Conservation (phyloP, 306 rosid species). For the Lathyrus aphaca region DNA sequence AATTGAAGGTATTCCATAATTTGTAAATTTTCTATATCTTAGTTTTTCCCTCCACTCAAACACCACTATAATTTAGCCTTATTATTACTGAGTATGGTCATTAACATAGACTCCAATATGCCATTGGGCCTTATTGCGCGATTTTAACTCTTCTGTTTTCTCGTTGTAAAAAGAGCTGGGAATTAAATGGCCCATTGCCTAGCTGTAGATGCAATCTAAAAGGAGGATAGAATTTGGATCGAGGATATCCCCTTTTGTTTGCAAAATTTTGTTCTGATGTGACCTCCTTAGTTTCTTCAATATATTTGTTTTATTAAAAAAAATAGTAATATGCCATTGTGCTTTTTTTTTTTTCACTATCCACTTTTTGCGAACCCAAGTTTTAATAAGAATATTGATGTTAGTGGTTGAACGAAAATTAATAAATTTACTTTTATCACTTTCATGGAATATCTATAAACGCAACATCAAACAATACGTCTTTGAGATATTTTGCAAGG, state of each 20-base stretch:
- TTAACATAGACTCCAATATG: slow-evolving; percentile 6
- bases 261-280: too few relatives aligned
- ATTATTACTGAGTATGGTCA: slow-evolving; percentile 9
- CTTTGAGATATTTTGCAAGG: too few relatives aligned
- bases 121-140: neutral
- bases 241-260: too few relatives aligned
- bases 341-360: neutral
- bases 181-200: too few relatives aligned
- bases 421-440: slow-evolving; percentile 5
- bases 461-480: too few relatives aligned
- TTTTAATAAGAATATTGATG: slow-evolving; percentile 2
- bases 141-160: too few relatives aligned
- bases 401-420: slow-evolving; percentile 31
- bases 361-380: neutral
- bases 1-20: slow-evolving; percentile 64
- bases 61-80: neutral
- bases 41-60: slow-evolving; percentile 15
- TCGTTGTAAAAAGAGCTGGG: too few relatives aligned
- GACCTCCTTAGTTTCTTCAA: too few relatives aligned
- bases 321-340: slow-evolving; percentile 1
- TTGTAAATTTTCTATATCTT: neutral
- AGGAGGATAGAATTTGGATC: too few relatives aligned
- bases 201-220: too few relatives aligned
- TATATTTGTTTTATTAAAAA: too few relatives aligned
- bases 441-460: slow-evolving; percentile 20